Base-by-base conservation (phyloP, 768 basidiomycete species). In the Russula sp. region DNA sequence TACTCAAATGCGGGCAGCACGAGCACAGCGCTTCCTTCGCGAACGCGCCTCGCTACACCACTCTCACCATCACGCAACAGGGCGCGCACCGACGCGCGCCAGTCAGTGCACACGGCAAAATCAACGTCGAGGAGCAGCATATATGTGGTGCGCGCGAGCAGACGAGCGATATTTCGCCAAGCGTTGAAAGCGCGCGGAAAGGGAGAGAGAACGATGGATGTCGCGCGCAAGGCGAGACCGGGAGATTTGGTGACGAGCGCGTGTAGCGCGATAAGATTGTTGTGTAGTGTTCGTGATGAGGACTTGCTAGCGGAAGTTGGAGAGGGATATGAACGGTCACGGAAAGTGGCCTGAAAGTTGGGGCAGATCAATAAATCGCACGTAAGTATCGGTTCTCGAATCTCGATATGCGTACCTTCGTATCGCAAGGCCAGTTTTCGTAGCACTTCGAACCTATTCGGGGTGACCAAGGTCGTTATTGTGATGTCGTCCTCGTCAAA, bases 61-160 rank as follows among this genome's bases (percentile, higher is more conserved):
- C 58, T 48, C 26, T 63, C 56, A 3, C 66, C 64, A 28, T 54
- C 57, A 36, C 61, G 57, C 40, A 61, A 54, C 22, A 61, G 46
- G 10, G 42, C 49, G 22, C 79, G 80, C 66, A 92, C 76, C 10
- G 82, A 78, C 32, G 75, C 72, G 62, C 88, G 81, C 74, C 92
- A 90, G 76, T 91, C 85, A 53, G 93, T 93, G 73, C 92, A 92
- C 13, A 90, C 75, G 36, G 83, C 87, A 73, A 95, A 94, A 73
- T 94, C 92, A 65, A 94, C 87, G 72, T 95, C 94, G 57, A 94
- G 84, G 87, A 94, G 89, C 86, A 94, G 89, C 62, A 94, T 83
- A 69, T 84, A 91, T 67, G 89, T 83, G 9, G 93, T 93, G 16
- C 90, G 83, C 5, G 92, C 87, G 70, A 92, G 91, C 57, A 92